Base-by-base conservation (phyloP, 2,329 filamentous ascomycete genomes). In the Leptodontidium sp. region DNA sequence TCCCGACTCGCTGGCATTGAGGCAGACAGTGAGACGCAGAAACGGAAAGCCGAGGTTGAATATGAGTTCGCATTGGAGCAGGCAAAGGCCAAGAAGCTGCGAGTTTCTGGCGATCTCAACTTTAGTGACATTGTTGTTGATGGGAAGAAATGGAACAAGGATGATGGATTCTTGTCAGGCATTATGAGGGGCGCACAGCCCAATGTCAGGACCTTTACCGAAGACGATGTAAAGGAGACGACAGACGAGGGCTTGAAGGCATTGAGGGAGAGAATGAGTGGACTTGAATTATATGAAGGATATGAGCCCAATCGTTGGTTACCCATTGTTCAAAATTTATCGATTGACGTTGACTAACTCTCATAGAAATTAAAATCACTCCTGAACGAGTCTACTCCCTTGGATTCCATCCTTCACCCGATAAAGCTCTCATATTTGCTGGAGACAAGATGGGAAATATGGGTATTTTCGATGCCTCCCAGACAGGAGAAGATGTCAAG, bases 401-500 rank as follows among this genome's bases (percentile, higher is more conserved):
- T 75, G 90, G 91, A 0, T 95, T 99, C 74, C 96, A 99, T 75
- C 96, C 96, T 0, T 94, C 90, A 0, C 85, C 90, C 68, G 89
- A 94, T 2, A 98, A 98, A 76, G 90, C 94, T 0, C 84, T 99
- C 2, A 86, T 98, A 1, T 97, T 99, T 77, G 95, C 95, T 0
- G 95, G 95, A 12, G 96, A 99, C 76, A 99, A 99, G 78, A 87
- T 97, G 72, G 95, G 96, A 0, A 92, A 93, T 29, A 85, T 98
- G 68, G 96, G 96, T 0, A 88, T 99, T 0, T 95, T 98, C 65
- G 95, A 99, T 77, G 94, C 91, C 1, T 94, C 92, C 0, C 93
- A 97, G 73, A 86, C 87, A 2, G 82, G 83, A 1, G 77, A 86
- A 58, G 78, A 83, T 72, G 79, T 84, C 73, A 81, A 84, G n/a